Percentiles rank a stretch among this genome's conserved stretches.
Conservation (phyloP, 176 grass and related monocot genomes). For the Eremochloa ophiuroides region DNA sequence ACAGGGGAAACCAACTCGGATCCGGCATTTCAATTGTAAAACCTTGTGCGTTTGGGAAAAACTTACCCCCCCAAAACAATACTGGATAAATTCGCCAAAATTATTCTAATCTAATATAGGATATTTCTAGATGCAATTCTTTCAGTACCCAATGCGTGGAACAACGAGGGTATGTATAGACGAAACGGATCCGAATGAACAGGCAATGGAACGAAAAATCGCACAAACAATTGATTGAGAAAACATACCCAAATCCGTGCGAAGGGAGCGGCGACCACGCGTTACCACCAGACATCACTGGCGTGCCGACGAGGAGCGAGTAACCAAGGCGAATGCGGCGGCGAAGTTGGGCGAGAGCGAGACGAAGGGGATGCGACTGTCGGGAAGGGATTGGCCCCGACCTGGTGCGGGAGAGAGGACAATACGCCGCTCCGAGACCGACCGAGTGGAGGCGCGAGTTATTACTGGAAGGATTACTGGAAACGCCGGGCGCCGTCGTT, state of each 20-base stretch:
- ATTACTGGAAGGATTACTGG: too few relatives aligned
- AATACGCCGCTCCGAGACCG: too few relatives aligned
- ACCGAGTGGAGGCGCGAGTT: not conserved
- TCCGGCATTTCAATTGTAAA: not conserved
- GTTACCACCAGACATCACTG: not conserved
- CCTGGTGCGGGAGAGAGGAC: too few relatives aligned
- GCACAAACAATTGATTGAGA: not conserved
- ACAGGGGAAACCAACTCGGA: not conserved
- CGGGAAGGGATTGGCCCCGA: not conserved
- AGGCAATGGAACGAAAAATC: not conserved
- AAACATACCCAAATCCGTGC: conserved; percentile 22
- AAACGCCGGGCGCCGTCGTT: not conserved
- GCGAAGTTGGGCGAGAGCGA: not conserved
- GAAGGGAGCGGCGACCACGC: not conserved
- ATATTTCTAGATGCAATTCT: not conserved
- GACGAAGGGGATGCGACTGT: not conserved
- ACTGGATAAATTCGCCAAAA: not conserved
- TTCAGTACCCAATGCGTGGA: not conserved
- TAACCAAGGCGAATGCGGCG: not conserved
- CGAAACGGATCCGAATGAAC: not conserved
- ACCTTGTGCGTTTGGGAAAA: not conserved
- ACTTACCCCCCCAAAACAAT: too few relatives aligned
- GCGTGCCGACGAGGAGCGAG: not conserved
- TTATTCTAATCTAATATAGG: not conserved
- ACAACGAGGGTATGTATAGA: not conserved